Percentiles rank a stretch among this genome's conserved stretches.
These are phyloP conservation scores for Linnemannia zychae DNA, from an alignment of 192 early-diverging fungal species.

Conservation along the genomic window DNA sequence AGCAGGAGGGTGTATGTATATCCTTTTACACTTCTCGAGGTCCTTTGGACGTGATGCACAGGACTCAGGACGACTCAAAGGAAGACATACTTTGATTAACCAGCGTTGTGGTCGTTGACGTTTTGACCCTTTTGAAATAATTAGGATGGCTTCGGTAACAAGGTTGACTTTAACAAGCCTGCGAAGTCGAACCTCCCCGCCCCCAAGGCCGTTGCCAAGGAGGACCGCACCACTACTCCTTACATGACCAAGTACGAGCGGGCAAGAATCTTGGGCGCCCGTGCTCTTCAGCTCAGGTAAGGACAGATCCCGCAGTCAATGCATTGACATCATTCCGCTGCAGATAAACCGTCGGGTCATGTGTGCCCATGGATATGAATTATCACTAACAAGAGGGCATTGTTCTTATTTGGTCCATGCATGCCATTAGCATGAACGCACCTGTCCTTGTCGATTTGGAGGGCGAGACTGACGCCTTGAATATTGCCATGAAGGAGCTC, in stretches of 20 bases:
- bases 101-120: not conserved
- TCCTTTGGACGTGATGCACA: not conserved
- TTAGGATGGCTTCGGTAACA: conserved; percentile 14
- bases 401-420: not conserved
- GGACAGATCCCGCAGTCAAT: not conserved
- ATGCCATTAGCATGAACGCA: conserved; percentile 98
- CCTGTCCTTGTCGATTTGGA: conserved; percentile 96
- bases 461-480: conserved; percentile 93
- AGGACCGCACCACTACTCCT: conserved; percentile 91
- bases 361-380: not conserved
- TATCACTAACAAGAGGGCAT: not conserved
- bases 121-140: not conserved
- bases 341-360: not conserved
- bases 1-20: conserved; percentile 40
- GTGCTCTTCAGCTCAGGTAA: conserved; percentile 93
- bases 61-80: not conserved
- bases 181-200: conserved; percentile 13
- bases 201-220: conserved; percentile 66
- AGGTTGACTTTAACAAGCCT: conserved; percentile 41
- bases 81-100: not conserved
- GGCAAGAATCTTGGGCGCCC: conserved; percentile 88
- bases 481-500: conserved; percentile 96
- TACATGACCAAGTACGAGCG: conserved; percentile 99
- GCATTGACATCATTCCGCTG: not conserved
- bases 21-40: not conserved